These are phyloP conservation scores for Fusarium gaditjirri DNA, from an alignment of 2,329 filamentous ascomycete genomes.

Conservation along the genomic window DNA sequence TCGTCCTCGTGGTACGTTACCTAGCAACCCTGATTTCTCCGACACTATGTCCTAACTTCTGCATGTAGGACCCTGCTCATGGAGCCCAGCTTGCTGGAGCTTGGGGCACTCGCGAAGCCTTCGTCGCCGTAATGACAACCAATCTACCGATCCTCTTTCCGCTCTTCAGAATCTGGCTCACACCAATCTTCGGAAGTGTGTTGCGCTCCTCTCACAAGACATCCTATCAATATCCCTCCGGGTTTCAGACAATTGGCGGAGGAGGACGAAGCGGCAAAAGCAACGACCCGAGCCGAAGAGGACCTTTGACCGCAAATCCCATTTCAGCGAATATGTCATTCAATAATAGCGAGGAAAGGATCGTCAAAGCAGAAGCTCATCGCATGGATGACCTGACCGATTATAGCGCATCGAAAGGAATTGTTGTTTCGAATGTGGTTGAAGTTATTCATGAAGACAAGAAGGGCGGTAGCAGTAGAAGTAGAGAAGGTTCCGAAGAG, in stretches of 20 bases:
- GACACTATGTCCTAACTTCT: accelerated
- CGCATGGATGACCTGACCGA: conserved; percentile 40
- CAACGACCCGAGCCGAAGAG: conserved; percentile 46
- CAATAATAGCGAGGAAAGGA: conserved; percentile 52
- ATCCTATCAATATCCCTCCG: conserved; percentile 51
- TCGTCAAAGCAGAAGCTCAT: conserved; percentile 57
- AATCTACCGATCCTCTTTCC: conserved; percentile 57
- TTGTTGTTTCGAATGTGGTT: conserved; percentile 56
- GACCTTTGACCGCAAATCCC: conserved; percentile 48
- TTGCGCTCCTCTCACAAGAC: conserved; percentile 51
- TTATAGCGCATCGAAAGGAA: conserved; percentile 43
- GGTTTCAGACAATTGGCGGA: conserved; percentile 55
- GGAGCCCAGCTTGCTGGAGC: conserved; percentile 52
- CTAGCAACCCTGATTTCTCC: accelerated
- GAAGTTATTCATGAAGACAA: conserved; percentile 47
- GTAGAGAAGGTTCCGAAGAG: background rate
- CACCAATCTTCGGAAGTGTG: conserved; percentile 43
- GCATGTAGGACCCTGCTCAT: conserved; percentile 49
- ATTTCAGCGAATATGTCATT: conserved; percentile 52
- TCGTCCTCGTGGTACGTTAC: conserved; percentile 50
- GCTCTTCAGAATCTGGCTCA: conserved; percentile 54
- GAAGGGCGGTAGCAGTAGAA: conserved; percentile 4
- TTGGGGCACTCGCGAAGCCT: conserved; percentile 55
- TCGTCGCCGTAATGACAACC: conserved; percentile 54
- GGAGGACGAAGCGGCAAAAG: conserved; percentile 47